phyloP scores from a whole-genome alignment of 2,329 filamentous ascomycete genomes.

The Boeremia lycopersici region DNA sequence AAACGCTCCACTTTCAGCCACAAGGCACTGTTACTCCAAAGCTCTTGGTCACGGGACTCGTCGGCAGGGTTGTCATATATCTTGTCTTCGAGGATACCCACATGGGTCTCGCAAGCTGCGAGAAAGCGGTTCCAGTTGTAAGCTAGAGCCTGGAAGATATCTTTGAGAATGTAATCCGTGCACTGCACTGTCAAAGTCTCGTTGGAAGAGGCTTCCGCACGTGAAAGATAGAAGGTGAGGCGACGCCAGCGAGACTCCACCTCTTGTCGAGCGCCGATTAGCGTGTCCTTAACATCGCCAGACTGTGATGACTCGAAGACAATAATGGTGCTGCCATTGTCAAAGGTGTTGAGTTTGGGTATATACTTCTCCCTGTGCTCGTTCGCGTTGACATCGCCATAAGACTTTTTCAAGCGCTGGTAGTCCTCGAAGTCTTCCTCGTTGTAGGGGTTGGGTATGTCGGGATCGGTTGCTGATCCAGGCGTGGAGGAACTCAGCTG shows the following conservation, averaged over 20 bases:
- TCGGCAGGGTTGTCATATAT: slow-evolving; percentile 62
- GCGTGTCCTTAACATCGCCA: slow-evolving; percentile 55
- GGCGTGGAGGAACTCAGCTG: slow-evolving; percentile 54
- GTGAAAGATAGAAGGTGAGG: slow-evolving; percentile 57
- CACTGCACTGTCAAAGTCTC: slow-evolving; percentile 54
- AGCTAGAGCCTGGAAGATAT: slow-evolving; percentile 57
- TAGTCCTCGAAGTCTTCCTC: slow-evolving; percentile 45
- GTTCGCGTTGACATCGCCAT: slow-evolving; percentile 35
- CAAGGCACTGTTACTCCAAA: slow-evolving; percentile 57
- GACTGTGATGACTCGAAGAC: slow-evolving; percentile 60
- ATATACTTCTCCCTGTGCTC: slow-evolving; percentile 46
- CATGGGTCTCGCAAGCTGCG: slow-evolving; percentile 55
- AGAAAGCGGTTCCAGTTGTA: slow-evolving; percentile 56
- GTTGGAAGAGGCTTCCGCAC: slow-evolving; percentile 35
- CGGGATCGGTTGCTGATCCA: slow-evolving; percentile 47
- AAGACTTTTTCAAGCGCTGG: slow-evolving; percentile 38
- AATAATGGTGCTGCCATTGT: slow-evolving; percentile 58
- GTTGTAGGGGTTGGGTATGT: slow-evolving; percentile 55
- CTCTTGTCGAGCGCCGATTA: slow-evolving; percentile 57
- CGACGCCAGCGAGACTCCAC: slow-evolving; percentile 61
- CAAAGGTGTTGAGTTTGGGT: slow-evolving; percentile 52
- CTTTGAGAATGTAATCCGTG: slow-evolving; percentile 57
- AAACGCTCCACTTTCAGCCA: slow-evolving; percentile 61
- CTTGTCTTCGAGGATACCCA: slow-evolving; percentile 52
- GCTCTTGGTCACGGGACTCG: slow-evolving; percentile 57